Percentiles rank a stretch among this genome's conserved stretches.
Conservation (phyloP, 257 asterid genomes). For the Solanum ahanhuiri region DNA sequence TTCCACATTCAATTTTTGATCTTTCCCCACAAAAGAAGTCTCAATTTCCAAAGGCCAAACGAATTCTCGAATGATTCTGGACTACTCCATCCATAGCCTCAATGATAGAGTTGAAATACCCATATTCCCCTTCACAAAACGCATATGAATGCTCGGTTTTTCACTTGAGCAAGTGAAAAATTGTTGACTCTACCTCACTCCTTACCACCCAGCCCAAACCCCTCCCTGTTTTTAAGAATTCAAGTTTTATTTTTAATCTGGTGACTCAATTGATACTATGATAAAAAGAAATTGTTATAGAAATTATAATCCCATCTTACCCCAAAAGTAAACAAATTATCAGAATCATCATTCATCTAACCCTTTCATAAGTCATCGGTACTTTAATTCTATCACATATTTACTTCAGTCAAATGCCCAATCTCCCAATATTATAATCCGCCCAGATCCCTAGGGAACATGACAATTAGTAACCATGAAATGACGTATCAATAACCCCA, state of each 20-base stretch:
- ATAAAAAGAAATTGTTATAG: neutral
- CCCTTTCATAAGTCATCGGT: neutral
- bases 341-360: neutral
- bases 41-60: neutral
- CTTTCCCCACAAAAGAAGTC: neutral
- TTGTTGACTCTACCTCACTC: neutral
- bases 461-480: neutral
- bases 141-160: neutral
- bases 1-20: neutral
- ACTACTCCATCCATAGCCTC: neutral
- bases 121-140: neutral
- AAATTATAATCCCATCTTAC: neutral
- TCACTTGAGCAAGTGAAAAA: neutral
- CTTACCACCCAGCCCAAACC: neutral
- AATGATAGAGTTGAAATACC: neutral
- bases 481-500: neutral
- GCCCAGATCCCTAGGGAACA: neutral
- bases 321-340: neutral
- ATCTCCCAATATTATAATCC: neutral
- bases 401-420: neutral
- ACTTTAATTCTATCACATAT: neutral
- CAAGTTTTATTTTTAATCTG: neutral
- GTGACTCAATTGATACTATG: neutral
- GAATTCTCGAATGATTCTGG: neutral
- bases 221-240: neutral